Evolutionary conservation across 805 yeast species (phyloP).

Genomic region (Metschnikowia henanensis): DNA sequence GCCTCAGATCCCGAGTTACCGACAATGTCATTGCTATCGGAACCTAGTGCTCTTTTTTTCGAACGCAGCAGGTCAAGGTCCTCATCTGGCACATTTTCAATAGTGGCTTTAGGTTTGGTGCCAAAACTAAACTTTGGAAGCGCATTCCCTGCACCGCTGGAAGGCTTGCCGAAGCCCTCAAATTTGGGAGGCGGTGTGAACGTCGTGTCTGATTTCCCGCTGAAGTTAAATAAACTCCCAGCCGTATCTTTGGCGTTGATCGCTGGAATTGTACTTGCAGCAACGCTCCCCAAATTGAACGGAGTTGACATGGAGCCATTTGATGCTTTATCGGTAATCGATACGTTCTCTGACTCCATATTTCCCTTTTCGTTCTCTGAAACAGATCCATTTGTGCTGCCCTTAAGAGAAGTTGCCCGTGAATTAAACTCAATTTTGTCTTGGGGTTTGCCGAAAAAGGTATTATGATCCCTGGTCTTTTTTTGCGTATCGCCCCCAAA

Average conservation of each 20-base stretch:
- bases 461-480: too few relatives aligned
- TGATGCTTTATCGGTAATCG: too few relatives aligned
- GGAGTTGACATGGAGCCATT: too few relatives aligned
- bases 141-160: too few relatives aligned
- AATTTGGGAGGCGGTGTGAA: neutral
- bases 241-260: neutral
- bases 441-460: too few relatives aligned
- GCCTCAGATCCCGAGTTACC: too few relatives aligned
- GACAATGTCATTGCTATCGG: neutral
- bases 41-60: conserved; percentile 1
- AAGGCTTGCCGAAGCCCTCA: neutral
- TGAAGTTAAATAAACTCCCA: neutral
- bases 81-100: too few relatives aligned
- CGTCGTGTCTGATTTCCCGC: neutral
- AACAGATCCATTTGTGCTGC: neutral
- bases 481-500: neutral
- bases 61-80: neutral
- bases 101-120: neutral
- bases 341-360: too few relatives aligned
- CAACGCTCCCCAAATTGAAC: too few relatives aligned
- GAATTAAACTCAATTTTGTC: neutral
- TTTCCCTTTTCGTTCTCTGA: conserved; percentile 2
- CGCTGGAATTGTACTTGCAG: too few relatives aligned
- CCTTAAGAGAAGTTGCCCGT: neutral
- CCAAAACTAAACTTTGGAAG: neutral